Evolutionary conservation across 164 flowering plant genomes (phyloP), one percentile per base, ranked within the genome.

Genomic region (Piper longum): DNA sequence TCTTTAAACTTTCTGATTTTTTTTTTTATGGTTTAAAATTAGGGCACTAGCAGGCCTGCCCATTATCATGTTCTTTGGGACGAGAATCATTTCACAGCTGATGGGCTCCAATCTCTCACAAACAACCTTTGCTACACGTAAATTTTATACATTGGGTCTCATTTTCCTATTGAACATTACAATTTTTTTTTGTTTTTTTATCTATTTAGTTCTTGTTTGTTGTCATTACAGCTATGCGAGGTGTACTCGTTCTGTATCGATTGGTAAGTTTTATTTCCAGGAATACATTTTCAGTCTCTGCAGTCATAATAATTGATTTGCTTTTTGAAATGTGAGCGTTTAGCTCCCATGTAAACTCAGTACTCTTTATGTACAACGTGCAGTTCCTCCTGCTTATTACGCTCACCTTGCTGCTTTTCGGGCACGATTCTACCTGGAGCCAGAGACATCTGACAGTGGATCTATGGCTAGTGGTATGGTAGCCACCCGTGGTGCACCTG

Each of bases 331-430:
- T 5, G 48, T 44, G 48, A 5, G 14, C 52, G 3, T 48, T 48
- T 48, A 2, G 52, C 7, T 2, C 14, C 3, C 9, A 9, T 9
- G 8, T 48, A 48, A 14, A 9, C 12, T 48, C 48, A 9, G 14
- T 3, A 9, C 3, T 48, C 3, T 4, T 11, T 18, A n/a, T 26
- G 4, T 59, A 16, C 66, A 41, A 39, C 40, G 62, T 40, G 61
- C 83, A 87, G 95, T 87, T 14, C 95, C 91, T 2, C 95, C 95
- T 1, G 95, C 91, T 2, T 85, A 87, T 63, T 87, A 87, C 68
- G 95, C 95, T 1, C 95, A 87, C 70, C 78, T 85, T 2, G 91
- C 91, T 58, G 95, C 95, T 0, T 85, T 85, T 61, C 78, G 91
- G 36, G 95, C 95, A 8, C 85, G 89, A 0, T 87, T 87, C 64